Base-by-base conservation (phyloP, 1,284 basidiomycete genomes). In the Fomitopsis schrenkii region DNA sequence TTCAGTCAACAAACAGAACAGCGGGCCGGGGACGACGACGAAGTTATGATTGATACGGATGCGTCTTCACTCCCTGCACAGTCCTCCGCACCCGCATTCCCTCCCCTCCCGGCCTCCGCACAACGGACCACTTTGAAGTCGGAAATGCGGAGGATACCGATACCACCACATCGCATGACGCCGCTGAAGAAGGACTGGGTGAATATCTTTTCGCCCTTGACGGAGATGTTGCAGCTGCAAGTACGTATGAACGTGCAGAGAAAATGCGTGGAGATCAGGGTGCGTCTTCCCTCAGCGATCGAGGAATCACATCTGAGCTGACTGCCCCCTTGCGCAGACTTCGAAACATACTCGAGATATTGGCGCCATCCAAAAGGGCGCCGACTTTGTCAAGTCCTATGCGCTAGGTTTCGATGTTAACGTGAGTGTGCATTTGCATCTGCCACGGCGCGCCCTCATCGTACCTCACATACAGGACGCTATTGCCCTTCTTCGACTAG, bases 161-260 rank as follows among this genome's bases (percentile, higher is more conserved):
- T 99, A 73, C 97, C 97, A 4, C 95, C 95, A 8, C 97, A 99
- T 76, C 87, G 97, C 57, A 95, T 98, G 93, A 95, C 95, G 15
- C 97, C 97, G 5, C 77, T 99, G 61, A 97, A 98, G 78, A 94
- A 94, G 72, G 96, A 98, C 67, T 99, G 97, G 97, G 83, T 98
- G 64, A 95, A 95, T 74, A 89, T 99, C 62, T 99, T 98, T 75
- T 94, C 95, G 0, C 97, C 97, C 0, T 80, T 99, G 67, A 97
- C 97, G 12, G 97, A 99, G 79, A 91, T 97, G 71, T 81, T 97
- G 68, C 93, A 92, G 0, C 76, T 99, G 62, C 96, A 98, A 81
- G 95, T 99, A 38, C 84, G 96, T 67, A 98, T 98, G 96, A 99
- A 99, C 73, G 86, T 95, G 22, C 87, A 90, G 72, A 80, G 94